Base-by-base conservation (phyloP, 768 basidiomycete species). In the Psilocybe subaeruginosa region DNA sequence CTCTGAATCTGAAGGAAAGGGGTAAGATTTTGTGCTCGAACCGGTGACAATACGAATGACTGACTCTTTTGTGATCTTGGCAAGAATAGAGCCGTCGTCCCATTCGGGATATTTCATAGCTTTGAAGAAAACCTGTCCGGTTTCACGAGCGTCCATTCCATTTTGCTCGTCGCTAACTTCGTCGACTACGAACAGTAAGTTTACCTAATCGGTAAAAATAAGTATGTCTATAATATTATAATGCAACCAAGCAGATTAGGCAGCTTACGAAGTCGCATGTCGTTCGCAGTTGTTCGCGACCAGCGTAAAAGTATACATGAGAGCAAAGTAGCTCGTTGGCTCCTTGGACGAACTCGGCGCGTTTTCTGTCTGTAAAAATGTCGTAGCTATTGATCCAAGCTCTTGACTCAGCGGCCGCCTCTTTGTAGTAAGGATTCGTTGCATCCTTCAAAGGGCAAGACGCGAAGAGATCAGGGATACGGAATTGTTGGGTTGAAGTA, bases 91-190 rank as follows among this genome's bases (percentile, higher is more conserved):
- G 59, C 78, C 77, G 66, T 89, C 84, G 52, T 83, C 76, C 80
- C 79, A 86, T 27, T 76, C 69, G 11, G 80, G 70, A 62, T 86
- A 76, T 62, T 72, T 76, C 78, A 89, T 78, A 9, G 82, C 82
- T 58, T 82, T 78, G 52, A 85, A 72, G 63, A 84, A 83, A 23
- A 81, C 76, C 50, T 80, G 75, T 16, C 85, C 84, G 30, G 84
- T 87, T 27, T 74, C 74, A 46, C 77, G 77, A 43, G 85, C 88
- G 51, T 83, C 87, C 56, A 73, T 72, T 29, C 82, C 83, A 67
- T 75, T 80, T 69, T 88, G 88, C 59, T 88, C 86, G 64, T 89
- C 87, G 70, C 85, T 88, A 56, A 87, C 79, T 72, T 89, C 88
- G 71, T 90, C 89, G 52, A 88, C 78, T 60, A 85, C 83, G 73